phyloP scores from a whole-genome alignment of 768 basidiomycete species.

The Cystofilobasidium capitatum region DNA sequence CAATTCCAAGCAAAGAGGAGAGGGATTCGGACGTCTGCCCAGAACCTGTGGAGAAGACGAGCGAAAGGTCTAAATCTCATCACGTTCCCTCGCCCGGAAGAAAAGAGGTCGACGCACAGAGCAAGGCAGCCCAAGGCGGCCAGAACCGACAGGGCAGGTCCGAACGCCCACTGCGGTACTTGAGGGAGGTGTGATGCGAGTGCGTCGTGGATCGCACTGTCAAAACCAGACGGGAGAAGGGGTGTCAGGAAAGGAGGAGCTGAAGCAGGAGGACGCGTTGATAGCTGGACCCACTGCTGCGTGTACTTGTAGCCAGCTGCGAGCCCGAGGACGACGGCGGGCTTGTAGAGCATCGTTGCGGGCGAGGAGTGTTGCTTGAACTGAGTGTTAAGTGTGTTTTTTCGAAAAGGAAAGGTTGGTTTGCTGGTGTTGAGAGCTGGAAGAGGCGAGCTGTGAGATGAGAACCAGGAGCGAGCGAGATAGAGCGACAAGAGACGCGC shows the following conservation, averaged over 20 bases:
- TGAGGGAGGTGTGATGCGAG: neutral
- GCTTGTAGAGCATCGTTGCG: conserved; percentile 1
- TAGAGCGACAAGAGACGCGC: too few species aligned
- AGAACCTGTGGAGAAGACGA: neutral
- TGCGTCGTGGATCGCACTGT: neutral
- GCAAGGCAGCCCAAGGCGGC: neutral
- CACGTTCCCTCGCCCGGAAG: neutral
- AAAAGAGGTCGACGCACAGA: neutral
- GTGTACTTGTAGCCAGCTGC: neutral
- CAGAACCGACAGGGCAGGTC: neutral
- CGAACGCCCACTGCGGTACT: neutral
- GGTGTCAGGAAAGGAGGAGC: neutral
- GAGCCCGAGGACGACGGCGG: conserved; percentile 1
- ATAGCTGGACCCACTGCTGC: conserved; percentile 6
- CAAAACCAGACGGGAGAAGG: neutral
- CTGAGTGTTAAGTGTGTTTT: too few species aligned
- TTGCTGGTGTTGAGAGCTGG: too few species aligned
- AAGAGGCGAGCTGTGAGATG: too few species aligned
- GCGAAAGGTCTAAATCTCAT: neutral
- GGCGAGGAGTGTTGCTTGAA: neutral
- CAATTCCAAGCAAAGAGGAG: conserved; percentile 22
- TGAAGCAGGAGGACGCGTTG: neutral
- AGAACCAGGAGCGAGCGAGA: too few species aligned
- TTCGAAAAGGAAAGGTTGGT: neutral
- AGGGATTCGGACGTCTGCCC: conserved; percentile 10